Base-by-base conservation (phyloP, 2,329 filamentous ascomycete genomes). In the Aspergillus sp. region DNA sequence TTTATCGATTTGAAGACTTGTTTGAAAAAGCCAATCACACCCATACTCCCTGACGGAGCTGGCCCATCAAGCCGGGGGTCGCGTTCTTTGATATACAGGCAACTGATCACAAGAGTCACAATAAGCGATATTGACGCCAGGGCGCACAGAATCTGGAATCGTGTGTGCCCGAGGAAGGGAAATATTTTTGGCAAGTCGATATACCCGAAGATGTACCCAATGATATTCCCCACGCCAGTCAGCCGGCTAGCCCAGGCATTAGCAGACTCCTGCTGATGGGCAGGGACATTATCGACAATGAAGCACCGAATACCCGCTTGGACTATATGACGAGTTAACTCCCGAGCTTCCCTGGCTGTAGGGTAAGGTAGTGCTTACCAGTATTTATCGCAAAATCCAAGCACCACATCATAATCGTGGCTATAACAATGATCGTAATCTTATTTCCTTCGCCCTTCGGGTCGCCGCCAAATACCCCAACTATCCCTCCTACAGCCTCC, bases 371-470 rank as follows among this genome's bases (percentile, higher is more conserved):
- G 34, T 45, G 9, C 64, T 40, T 77, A 89, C 87, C 88, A 56
- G 93, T 95, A 75, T 98, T 98, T 78, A 98, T 95, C 67, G 93
- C 87, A 73, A 98, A 95, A 73, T 98, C 93, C 51, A 98, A 83
- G 50, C 95, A 81, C 75, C 96, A 98, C 67, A 98, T 89, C 77
- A 92, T 89, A 30, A 92, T 71, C 5, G 96, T 91, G 7, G 93
- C 93, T 57, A 91, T 82, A 33, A 91, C 79, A 64, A 96, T 93
- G 48, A 89, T 84, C 42, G 81, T 79, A 3, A 81, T 82, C 68
- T 85, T 87, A 46, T 89, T 87, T 3, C 81, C 84, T 7, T 82
- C 66, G 0, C 88, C 90, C 40, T 86, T 82, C n/a, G 78, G 77
- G 54, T 88, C 83, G 11, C 85, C 88, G 11, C 90, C 89, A 67